Evolutionary conservation across 2,329 filamentous ascomycete species (phyloP).

Genomic region (Fusarium sp.): DNA sequence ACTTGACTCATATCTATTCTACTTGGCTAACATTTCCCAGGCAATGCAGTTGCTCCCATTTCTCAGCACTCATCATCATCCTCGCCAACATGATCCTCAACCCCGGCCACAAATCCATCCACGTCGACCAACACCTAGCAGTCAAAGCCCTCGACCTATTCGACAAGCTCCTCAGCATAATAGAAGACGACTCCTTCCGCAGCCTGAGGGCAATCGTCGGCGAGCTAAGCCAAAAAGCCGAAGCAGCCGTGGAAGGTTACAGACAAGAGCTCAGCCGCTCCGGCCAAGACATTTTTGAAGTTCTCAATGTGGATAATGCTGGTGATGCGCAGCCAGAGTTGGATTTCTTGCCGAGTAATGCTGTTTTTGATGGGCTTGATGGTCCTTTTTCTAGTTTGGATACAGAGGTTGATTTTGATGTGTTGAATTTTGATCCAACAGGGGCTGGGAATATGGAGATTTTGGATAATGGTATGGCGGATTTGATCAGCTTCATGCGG

Average conservation of each 20-base stretch:
- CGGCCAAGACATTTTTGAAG: slow-evolving; percentile 13
- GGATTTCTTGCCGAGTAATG: slow-evolving; percentile 17
- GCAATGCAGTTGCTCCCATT: slow-evolving; percentile 48
- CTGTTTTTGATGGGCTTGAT: slow-evolving; percentile 23
- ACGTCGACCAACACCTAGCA: slow-evolving; percentile 46
- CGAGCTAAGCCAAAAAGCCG: slow-evolving; percentile 38
- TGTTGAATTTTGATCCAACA: slow-evolving; percentile 4
- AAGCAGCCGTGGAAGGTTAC: slow-evolving; percentile 24
- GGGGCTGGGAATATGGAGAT: slow-evolving; percentile 3
- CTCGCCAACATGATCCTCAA: slow-evolving; percentile 49
- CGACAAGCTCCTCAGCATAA: slow-evolving; percentile 39
- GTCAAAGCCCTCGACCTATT: slow-evolving; percentile 45
- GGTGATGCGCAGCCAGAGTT: not conserved
- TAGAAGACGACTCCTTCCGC: slow-evolving; percentile 33
- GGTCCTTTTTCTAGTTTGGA: slow-evolving; percentile 14
- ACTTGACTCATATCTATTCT: fast-evolving
- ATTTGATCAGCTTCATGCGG: slow-evolving; percentile 8
- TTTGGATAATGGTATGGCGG: slow-evolving; percentile 6
- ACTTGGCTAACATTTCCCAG: slow-evolving; percentile 10
- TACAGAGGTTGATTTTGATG: slow-evolving; percentile 12
- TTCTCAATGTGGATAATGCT: not conserved
- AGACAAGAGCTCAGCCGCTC: not conserved
- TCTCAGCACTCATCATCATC: slow-evolving; percentile 50
- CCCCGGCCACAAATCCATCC: slow-evolving; percentile 41
- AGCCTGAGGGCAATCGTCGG: slow-evolving; percentile 24